Evolutionary conservation across 2,329 filamentous ascomycete species (phyloP), one percentile per base, ranked within the genome.

Genomic region (Cladosporium cucumerinum): DNA sequence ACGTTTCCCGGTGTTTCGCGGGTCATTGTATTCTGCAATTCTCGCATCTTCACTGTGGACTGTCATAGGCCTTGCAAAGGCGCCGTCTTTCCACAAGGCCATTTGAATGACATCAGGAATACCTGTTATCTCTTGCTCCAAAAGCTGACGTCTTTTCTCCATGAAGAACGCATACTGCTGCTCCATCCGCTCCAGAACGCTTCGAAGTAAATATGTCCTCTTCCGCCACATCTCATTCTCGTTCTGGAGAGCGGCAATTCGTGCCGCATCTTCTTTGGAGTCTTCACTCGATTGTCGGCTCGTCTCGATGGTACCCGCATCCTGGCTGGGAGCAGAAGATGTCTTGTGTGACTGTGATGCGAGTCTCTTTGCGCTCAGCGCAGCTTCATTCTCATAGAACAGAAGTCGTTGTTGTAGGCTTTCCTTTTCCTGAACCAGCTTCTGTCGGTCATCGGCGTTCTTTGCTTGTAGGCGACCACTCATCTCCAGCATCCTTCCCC

Each of bases 401-500:
- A 26, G 5, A 7, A 64, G 43, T 18, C 59, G 55, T 36, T 64
- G 51, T 48, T 65, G 46, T 46, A 83, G 67, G 39, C 72, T 72
- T 16, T 69, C 66, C 62, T 75, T 78, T 63, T 82, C 80, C 5
- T 71, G 68, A 10, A 76, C 75, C 73, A 81, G 80, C 36, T 73
- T 74, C 64, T 77, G 78, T 64, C 75, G 77, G 57, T 82, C 81
- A 12, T 78, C 77, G 1, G 77, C 76, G 48, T 76, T 73, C 67
- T 80, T 78, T 1, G 74, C 75, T 66, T 84, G 81, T 23, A 84
- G 70, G 18, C 76, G 73, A 7, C 76, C 78, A 28, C 81, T 80
- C 79, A 83, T 81, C 43, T 82, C 81, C 70, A 84, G 75, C 70
- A 84, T 84, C 58, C 78, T 78, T 69, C 80, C 76, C 73, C 83